Percentiles rank a stretch among this genome's conserved stretches.
Conservation (phyloP, 2,329 filamentous ascomycete species). For the Neopestalotiopsis sp. region DNA sequence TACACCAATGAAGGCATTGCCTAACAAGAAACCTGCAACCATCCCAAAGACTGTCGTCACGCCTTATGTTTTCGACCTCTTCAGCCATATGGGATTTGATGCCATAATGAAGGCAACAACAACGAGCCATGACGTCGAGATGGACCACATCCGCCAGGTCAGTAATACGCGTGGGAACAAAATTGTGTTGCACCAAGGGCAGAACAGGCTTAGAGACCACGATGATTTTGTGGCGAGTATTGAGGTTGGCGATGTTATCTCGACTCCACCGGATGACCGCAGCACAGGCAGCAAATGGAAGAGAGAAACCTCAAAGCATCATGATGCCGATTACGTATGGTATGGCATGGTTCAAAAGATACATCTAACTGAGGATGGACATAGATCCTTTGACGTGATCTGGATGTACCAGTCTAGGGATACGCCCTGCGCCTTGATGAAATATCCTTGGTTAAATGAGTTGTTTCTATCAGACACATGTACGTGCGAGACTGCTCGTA, state of each 20-base stretch:
- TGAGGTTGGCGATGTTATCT: constrained; percentile 54
- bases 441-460: constrained; percentile 75
- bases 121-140: neutral
- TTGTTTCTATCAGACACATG: constrained; percentile 80
- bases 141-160: neutral
- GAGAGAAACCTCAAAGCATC: constrained; percentile 48
- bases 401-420: constrained; percentile 78
- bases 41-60: constrained; percentile 68
- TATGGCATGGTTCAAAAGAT: constrained; percentile 72
- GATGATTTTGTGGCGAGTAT: constrained; percentile 40
- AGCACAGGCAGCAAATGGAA: constrained; percentile 63
- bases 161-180: neutral
- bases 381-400: constrained; percentile 63
- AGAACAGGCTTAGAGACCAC: constrained; percentile 20
- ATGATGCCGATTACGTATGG: constrained; percentile 61
- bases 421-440: constrained; percentile 71
- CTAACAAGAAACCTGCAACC: neutral
- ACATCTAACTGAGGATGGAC: constrained; percentile 34
- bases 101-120: constrained; percentile 50
- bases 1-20: constrained; percentile 29
- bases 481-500: constrained; percentile 60
- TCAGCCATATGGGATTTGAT: constrained; percentile 67
- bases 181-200: constrained; percentile 2
- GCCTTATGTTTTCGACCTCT: constrained; percentile 68
- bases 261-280: constrained; percentile 48